Percentiles rank a stretch among this genome's conserved stretches.
Evolutionary conservation across 2,329 filamentous ascomycete species (phyloP).

Genomic region (Colletotrichum cordylinicola): DNA sequence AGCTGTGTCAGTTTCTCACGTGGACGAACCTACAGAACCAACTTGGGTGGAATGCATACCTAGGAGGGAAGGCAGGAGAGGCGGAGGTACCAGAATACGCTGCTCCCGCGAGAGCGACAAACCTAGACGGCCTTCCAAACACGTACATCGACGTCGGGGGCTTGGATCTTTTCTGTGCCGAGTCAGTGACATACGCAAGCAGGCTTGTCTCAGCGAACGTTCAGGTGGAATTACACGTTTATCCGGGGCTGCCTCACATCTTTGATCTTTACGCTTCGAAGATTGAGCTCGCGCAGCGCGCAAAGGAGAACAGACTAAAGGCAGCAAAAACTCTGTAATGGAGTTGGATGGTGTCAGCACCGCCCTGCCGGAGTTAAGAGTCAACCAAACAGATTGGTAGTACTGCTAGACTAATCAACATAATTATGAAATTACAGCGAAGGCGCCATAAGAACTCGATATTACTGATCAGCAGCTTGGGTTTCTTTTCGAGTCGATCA

Average conservation of each 20-base stretch:
- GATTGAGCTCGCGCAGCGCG: not conserved
- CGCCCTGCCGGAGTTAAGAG: accelerated
- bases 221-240: slow-evolving; percentile 45
- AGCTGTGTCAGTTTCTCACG: slow-evolving; percentile 5
- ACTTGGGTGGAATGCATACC: slow-evolving; percentile 28
- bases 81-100: slow-evolving; percentile 22
- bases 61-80: slow-evolving; percentile 16
- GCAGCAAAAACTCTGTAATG: not conserved
- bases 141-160: slow-evolving; percentile 44
- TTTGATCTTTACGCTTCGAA: slow-evolving; percentile 32
- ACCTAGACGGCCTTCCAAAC: slow-evolving; percentile 33
- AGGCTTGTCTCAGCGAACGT: slow-evolving; percentile 36
- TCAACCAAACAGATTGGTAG: not conserved
- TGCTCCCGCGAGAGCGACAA: slow-evolving; percentile 26
- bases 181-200: slow-evolving; percentile 35
- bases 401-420: not conserved
- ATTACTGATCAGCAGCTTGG: accelerated
- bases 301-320: not conserved
- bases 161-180: slow-evolving; percentile 43
- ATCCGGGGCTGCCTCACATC: slow-evolving; percentile 43
- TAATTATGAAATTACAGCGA: not conserved
- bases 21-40: slow-evolving; percentile 26
- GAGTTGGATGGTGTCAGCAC: accelerated
- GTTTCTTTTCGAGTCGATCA: not conserved
- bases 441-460: not conserved